A percentile compares a stretch with the other conserved stretches of the same genome.
These are phyloP conservation scores for Aspergillus arachidicola DNA, from an alignment of 2,329 filamentous ascomycete species.

Conservation along the genomic window DNA sequence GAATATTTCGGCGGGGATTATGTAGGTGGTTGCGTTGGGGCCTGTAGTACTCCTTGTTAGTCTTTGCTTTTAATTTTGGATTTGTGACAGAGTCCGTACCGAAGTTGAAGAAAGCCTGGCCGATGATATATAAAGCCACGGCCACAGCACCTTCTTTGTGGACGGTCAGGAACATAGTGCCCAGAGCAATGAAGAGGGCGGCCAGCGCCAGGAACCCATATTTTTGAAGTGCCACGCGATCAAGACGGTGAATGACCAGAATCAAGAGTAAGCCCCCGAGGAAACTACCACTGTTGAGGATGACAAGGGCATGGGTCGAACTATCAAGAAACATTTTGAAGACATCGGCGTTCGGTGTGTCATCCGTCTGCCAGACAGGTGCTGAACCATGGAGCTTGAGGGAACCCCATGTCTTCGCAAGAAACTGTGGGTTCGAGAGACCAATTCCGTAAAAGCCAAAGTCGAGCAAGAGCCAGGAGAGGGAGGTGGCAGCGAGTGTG, in stretches of 20 bases:
- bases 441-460: constrained; percentile 62
- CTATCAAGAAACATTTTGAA: constrained; percentile 44
- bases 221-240: constrained; percentile 48
- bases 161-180: constrained; percentile 44
- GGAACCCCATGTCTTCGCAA: constrained; percentile 44
- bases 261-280: constrained; percentile 47
- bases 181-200: constrained; percentile 46
- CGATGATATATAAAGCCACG: constrained; percentile 48
- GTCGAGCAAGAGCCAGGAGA: constrained; percentile 59
- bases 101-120: constrained; percentile 53
- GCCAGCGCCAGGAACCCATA: constrained; percentile 48
- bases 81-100: constrained; percentile 32
- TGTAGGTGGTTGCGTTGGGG: constrained; percentile 46
- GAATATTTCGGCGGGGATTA: constrained; percentile 60
- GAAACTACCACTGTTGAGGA: constrained; percentile 47
- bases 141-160: constrained; percentile 39
- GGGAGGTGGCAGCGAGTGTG: constrained; percentile 48
- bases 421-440: constrained; percentile 47
- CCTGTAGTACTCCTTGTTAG: constrained; percentile 21
- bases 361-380: constrained; percentile 41
- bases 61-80: background rate
- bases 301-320: constrained; percentile 42
- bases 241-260: constrained; percentile 40
- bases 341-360: constrained; percentile 44
- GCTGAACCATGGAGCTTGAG: constrained; percentile 31